phyloP scores from a whole-genome alignment of 306 rosid genomes.

The Sicyos edulis region DNA sequence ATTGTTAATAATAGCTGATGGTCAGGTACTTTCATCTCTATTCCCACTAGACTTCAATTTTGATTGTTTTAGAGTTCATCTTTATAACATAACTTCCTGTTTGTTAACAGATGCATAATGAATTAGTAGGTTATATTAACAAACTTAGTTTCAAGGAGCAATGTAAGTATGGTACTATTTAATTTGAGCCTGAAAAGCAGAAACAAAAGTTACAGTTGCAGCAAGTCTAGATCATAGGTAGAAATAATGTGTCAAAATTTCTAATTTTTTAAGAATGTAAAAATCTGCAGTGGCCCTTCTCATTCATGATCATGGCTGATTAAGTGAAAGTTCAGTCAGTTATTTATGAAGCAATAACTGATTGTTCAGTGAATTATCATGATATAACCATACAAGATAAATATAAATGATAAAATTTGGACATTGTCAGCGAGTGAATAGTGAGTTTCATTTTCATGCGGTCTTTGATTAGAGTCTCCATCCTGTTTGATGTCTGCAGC shows the following conservation, averaged over 20 bases:
- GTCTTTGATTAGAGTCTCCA: not conserved
- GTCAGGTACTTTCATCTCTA: slow-evolving; percentile 53
- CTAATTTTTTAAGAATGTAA: not conserved
- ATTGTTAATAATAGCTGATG: slow-evolving; percentile 83
- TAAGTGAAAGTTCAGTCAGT: not conserved
- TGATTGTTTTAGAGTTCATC: not conserved
- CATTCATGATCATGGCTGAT: not conserved
- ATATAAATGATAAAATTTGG: not conserved
- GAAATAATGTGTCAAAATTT: not conserved
- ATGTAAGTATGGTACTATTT: not conserved
- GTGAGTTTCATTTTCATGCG: not conserved
- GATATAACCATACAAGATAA: not conserved
- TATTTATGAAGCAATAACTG: slow-evolving; percentile 7
- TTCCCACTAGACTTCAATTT: slow-evolving; percentile 17
- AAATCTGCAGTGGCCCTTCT: not conserved
- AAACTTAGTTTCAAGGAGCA: no score
- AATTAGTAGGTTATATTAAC: no score
- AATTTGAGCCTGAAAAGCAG: not conserved
- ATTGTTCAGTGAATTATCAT: not conserved
- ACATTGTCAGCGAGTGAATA: not conserved
- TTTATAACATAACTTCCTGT: no score
- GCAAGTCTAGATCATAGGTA: not conserved
- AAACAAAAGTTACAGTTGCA: not conserved
- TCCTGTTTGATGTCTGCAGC: not conserved
- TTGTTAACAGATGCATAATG: no score